Base-by-base conservation (phyloP, 495 filamentous ascomycete species). In the Margaritispora aquatica region DNA sequence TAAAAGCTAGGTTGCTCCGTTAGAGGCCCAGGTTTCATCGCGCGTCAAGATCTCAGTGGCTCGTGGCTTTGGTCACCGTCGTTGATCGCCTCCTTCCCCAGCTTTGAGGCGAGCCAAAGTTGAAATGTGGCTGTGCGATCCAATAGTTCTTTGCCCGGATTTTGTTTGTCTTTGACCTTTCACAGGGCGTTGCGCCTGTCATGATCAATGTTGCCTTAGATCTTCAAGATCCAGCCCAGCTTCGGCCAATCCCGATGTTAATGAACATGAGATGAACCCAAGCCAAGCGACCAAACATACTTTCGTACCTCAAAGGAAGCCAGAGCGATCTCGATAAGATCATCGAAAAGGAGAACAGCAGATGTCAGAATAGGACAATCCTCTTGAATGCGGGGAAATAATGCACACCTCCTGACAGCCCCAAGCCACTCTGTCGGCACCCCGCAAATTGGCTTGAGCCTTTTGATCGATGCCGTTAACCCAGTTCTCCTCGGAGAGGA, bases 401-500 rank as follows among this genome's bases (percentile, higher is more conserved):
- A n/a, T 3, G 50, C 26, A 36, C 27, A n/a, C n/a, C 41, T 44
- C 27, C 47, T 58, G 47, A n/a, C 38, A 44, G 38, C 38, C 38
- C 38, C 11, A 34, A 34, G 29, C 29, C 29, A 34, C 13, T 34
- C 29, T 34, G 38, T 44, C 38, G 26, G 23, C 31, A 60, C 57
- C 57, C 57, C 57, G 57, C 57, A 49, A 54, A 46, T 22, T 51
- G 47, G 29, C 44, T n/a, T 46, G 26, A 48, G 48, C 27, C 48
- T 31, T 41, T 52, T 59, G 26, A n/a, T n/a, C n/a, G n/a, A 48
- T 24, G 50, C 27, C 47, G 38, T 27, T 19, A 20, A 23, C n/a
- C 21, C 22, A 44, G n/a, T 55, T 63, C 60, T 63, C 60, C 60
- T 58, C 55, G 60, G 60, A 63, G 51, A 50, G 13, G 55, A 44